These are phyloP conservation scores for Golubevia pallescens DNA, from an alignment of 1,284 basidiomycete genomes.

Conservation along the genomic window DNA sequence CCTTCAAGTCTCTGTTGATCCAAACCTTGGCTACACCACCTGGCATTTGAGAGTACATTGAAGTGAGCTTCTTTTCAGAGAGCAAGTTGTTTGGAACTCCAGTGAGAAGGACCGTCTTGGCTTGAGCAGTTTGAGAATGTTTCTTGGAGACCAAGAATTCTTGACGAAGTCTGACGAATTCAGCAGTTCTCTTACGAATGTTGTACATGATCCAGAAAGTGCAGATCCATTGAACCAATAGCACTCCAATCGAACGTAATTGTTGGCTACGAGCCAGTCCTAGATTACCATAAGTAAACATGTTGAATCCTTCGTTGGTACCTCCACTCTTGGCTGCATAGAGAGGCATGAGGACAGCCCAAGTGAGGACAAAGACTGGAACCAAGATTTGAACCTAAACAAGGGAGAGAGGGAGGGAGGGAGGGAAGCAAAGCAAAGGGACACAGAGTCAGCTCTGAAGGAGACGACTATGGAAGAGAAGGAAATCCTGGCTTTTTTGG, in stretches of 20 bases:
- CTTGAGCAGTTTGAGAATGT: slow-evolving; percentile 79
- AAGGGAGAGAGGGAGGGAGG: too few species aligned
- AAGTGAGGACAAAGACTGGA: slow-evolving; percentile 52
- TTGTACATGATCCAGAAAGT: slow-evolving; percentile 79
- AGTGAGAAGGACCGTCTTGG: slow-evolving; percentile 85
- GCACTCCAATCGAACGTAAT: slow-evolving; percentile 41
- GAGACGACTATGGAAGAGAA: too few species aligned
- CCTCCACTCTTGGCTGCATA: slow-evolving; percentile 35
- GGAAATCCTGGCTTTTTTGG: too few species aligned
- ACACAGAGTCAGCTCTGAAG: too few species aligned
- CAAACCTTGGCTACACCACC: slow-evolving; percentile 87
- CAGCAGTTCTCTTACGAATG: slow-evolving; percentile 78
- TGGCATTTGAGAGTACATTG: slow-evolving; percentile 76
- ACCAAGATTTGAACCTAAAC: slow-evolving; percentile 51
- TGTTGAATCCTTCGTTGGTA: slow-evolving; percentile 39
- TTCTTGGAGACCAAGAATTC: slow-evolving; percentile 77
- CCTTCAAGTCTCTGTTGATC: slow-evolving; percentile 71
- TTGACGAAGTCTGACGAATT: slow-evolving; percentile 82
- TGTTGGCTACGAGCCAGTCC: slow-evolving; percentile 30
- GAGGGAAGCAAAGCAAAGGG: background rate
- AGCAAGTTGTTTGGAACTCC: slow-evolving; percentile 84
- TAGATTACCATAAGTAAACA: slow-evolving; percentile 45
- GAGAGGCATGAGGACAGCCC: slow-evolving; percentile 54
- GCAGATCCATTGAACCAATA: slow-evolving; percentile 51
- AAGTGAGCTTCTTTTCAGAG: slow-evolving; percentile 71